phyloP scores from a whole-genome alignment of 1,139 yeast genomes.

The Waltiozyma sp. region DNA sequence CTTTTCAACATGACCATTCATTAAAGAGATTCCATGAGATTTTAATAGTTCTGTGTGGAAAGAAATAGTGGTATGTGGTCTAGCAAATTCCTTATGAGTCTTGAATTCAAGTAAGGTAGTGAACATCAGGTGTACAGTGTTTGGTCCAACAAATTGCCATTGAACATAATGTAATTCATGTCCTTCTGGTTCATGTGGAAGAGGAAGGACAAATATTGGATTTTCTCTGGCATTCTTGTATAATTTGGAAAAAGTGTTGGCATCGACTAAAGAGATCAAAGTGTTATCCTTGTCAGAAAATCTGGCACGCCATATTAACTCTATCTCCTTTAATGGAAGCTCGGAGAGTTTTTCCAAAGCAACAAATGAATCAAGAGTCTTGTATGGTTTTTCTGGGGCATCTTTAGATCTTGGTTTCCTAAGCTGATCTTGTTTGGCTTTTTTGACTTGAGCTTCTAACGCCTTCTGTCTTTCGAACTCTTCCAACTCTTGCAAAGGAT shows the following conservation, averaged over 20 bases:
- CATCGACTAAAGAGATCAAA: slow-evolving; percentile 54
- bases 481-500: slow-evolving; percentile 60
- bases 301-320: slow-evolving; percentile 82
- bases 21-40: slow-evolving; percentile 56
- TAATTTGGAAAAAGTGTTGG: slow-evolving; percentile 46
- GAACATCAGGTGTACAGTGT: slow-evolving; percentile 80
- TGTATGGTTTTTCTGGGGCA: slow-evolving; percentile 45
- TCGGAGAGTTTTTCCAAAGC: slow-evolving; percentile 56
- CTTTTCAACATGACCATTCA: slow-evolving; percentile 79
- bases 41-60: slow-evolving; percentile 73
- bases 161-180: slow-evolving; percentile 86
- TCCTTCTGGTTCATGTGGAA: slow-evolving; percentile 42
- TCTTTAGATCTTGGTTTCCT: slow-evolving; percentile 39
- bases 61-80: slow-evolving; percentile 86
- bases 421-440: slow-evolving; percentile 14
- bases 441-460: slow-evolving; percentile 17
- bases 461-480: slow-evolving; percentile 37
- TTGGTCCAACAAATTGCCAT: slow-evolving; percentile 83
- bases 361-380: slow-evolving; percentile 59
- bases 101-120: slow-evolving; percentile 91
- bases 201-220: slow-evolving; percentile 67
- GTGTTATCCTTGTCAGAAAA: slow-evolving; percentile 52
- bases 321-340: slow-evolving; percentile 55
- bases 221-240: slow-evolving; percentile 57
- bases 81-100: slow-evolving; percentile 81